Evolutionary conservation across 2,329 filamentous ascomycete species (phyloP).

Genomic region (Fusarium robinianum): DNA sequence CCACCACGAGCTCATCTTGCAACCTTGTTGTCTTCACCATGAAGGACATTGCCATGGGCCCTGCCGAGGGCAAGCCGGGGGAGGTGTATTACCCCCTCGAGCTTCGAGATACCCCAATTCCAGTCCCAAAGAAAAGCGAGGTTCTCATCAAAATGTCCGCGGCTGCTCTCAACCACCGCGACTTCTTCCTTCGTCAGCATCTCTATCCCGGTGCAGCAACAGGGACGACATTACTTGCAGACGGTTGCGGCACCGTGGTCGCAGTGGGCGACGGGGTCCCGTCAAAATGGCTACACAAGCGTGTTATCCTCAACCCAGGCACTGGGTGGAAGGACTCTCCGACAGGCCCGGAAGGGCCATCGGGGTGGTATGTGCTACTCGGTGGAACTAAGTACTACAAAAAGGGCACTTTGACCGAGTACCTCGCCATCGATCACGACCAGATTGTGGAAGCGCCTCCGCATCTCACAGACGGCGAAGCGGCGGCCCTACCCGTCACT

Average conservation of each 20-base stretch:
- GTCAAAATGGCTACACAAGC: not conserved
- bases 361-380: not conserved
- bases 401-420: not conserved
- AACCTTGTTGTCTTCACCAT: too few relatives aligned
- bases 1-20: too few relatives aligned
- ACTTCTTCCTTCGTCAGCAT: constrained; percentile 1
- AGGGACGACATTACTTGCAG: not conserved
- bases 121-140: not conserved
- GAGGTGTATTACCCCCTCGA: constrained; percentile 1
- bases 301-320: not conserved
- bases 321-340: not conserved
- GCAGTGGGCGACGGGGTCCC: not conserved
- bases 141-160: not conserved
- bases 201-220: not conserved
- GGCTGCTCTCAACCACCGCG: constrained; percentile 1
- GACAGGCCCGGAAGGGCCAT: not conserved
- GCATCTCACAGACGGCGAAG: not conserved
- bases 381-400: not conserved
- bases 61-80: not conserved
- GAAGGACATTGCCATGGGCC: not conserved
- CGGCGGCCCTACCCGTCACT: not conserved
- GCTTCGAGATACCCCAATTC: not conserved
- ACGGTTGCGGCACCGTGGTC: not conserved
- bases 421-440: not conserved
- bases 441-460: not conserved